A percentile compares a stretch with the other conserved stretches of the same genome.
These are phyloP conservation scores for Chytridium lagenaria DNA, from an alignment of 371 early-diverging fungal species.

Conservation along the genomic window DNA sequence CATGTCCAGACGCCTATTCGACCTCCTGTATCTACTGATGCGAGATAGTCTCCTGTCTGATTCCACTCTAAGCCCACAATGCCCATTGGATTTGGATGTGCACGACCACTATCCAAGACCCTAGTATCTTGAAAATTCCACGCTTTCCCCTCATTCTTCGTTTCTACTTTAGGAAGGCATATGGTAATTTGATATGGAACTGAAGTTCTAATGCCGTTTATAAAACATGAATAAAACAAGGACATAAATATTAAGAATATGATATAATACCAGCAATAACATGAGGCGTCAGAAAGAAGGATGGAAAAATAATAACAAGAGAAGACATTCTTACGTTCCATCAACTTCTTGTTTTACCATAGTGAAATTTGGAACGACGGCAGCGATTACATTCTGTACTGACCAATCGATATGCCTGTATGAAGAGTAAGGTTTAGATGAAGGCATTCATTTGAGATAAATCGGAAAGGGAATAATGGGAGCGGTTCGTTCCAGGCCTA, in stretches of 20 bases:
- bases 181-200: neutral
- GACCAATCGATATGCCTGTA: constrained; percentile 13
- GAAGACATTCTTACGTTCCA: neutral
- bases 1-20: neutral
- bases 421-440: neutral
- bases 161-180: neutral
- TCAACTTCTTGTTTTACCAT: neutral
- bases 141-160: neutral
- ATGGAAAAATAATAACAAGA: neutral
- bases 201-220: neutral
- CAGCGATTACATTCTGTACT: constrained; percentile 1
- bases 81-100: neutral
- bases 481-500: constrained; percentile 20
- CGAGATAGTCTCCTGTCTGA: constrained; percentile 14
- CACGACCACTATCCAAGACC: neutral
- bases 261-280: neutral
- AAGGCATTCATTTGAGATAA: too few species aligned
- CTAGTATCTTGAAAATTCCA: constrained; percentile 3
- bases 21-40: neutral
- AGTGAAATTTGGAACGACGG: constrained; percentile 1
- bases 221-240: too few species aligned
- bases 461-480: neutral
- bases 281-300: neutral
- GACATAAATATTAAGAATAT: neutral
- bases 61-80: constrained; percentile 14